Evolutionary conservation across 495 filamentous ascomycete genomes (phyloP).

Genomic region (Xylaria cubensis): DNA sequence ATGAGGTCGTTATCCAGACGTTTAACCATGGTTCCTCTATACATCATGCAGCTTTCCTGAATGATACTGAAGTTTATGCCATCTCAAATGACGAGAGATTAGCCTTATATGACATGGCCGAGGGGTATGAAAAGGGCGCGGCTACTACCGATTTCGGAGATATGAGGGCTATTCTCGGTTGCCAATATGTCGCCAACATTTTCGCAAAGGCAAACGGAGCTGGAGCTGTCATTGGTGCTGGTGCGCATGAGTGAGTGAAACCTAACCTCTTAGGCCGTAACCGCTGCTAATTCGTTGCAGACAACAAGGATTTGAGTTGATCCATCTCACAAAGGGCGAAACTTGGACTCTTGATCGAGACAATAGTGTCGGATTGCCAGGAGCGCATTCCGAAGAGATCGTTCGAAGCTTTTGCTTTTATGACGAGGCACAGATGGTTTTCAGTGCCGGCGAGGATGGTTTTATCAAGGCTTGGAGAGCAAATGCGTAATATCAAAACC

Average conservation of each 20-base stretch:
- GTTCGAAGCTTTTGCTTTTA: conserved; percentile 79
- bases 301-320: conserved; percentile 68
- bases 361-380: conserved; percentile 68
- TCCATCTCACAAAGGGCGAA: conserved; percentile 64
- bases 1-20: conserved; percentile 83
- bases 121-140: conserved; percentile 61
- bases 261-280: neutral
- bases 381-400: conserved; percentile 84
- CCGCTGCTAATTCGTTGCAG: conserved; percentile 47
- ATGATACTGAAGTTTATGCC: conserved; percentile 70
- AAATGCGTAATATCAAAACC: conserved; percentile 29
- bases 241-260: conserved; percentile 61
- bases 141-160: conserved; percentile 74
- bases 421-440: conserved; percentile 72
- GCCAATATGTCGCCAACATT: conserved; percentile 85
- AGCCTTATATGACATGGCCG: conserved; percentile 72
- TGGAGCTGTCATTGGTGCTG: conserved; percentile 66
- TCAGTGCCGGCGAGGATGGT: conserved; percentile 83
- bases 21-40: conserved; percentile 87
- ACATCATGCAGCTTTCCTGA: conserved; percentile 83
- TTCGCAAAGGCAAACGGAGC: conserved; percentile 59
- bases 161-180: conserved; percentile 70
- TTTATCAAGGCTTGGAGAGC: conserved; percentile 69
- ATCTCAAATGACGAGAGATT: conserved; percentile 83
- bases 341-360: conserved; percentile 69